A percentile compares a stretch with the other conserved stretches of the same genome.
Evolutionary conservation across 2,329 filamentous ascomycete species (phyloP).

Genomic region (Claviceps africana): DNA sequence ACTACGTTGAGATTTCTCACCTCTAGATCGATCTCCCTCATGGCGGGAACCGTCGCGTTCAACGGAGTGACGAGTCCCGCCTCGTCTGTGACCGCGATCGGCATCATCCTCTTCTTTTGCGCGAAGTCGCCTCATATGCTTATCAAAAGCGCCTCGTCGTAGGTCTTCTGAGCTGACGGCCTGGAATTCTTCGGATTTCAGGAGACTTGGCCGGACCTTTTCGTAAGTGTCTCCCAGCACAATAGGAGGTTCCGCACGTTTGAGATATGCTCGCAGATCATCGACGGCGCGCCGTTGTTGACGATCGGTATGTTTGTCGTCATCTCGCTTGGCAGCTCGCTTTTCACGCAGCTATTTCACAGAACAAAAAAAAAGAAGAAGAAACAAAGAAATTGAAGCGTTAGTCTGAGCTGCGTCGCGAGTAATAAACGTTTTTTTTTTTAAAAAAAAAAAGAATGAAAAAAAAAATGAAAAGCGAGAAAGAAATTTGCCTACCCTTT

Average conservation of each 20-base stretch:
- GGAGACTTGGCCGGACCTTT: conserved; percentile 64
- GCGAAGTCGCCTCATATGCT: conserved; percentile 75
- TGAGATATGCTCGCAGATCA: conserved; percentile 70
- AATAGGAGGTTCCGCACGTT: conserved; percentile 79
- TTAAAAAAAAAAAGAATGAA: neutral
- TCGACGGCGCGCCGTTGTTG: conserved; percentile 77
- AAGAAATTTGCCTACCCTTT: conserved; percentile 41
- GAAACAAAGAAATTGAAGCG: neutral
- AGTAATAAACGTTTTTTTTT: too few relatives aligned
- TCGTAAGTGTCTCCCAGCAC: conserved; percentile 72
- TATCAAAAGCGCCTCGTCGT: conserved; percentile 76
- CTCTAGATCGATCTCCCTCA: conserved; percentile 42
- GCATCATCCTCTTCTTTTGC: conserved; percentile 81
- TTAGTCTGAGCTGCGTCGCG: neutral
- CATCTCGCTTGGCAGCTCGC: conserved; percentile 65
- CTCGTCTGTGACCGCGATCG: conserved; percentile 49
- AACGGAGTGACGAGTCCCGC: conserved; percentile 35
- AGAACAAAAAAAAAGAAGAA: neutral
- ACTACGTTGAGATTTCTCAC: conserved; percentile 50
- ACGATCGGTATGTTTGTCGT: conserved; percentile 74
- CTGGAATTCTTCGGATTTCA: conserved; percentile 72
- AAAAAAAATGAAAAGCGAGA: too few relatives aligned
- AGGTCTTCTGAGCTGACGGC: conserved; percentile 71
- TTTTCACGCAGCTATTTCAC: conserved; percentile 61
- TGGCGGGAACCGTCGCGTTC: conserved; percentile 45